phyloP scores from a whole-genome alignment of 2,329 filamentous ascomycete species.

The Aspergillus fijiensis region DNA sequence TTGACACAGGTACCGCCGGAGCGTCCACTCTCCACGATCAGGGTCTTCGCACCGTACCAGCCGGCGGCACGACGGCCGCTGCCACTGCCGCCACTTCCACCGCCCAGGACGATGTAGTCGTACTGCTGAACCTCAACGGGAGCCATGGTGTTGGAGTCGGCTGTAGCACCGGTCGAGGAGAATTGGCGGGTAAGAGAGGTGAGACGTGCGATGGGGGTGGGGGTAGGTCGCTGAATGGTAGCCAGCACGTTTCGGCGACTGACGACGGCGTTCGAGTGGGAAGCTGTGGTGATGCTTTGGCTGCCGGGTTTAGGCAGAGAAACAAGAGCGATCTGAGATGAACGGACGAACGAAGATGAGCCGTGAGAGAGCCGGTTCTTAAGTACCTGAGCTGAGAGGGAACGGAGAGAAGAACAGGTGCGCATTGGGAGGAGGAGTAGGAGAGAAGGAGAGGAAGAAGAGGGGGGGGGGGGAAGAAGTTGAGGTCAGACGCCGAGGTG shows the following conservation, averaged over 20 bases:
- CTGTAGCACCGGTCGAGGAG: slow-evolving; percentile 27
- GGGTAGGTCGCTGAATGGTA: slow-evolving; percentile 15
- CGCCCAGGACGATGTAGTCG: slow-evolving; percentile 57
- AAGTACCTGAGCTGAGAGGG: slow-evolving; percentile 19
- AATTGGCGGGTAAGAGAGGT: slow-evolving; percentile 44
- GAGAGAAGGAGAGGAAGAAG: slow-evolving; percentile 2
- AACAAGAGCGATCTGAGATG: slow-evolving; percentile 6
- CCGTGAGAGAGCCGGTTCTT: slow-evolving; percentile 16
- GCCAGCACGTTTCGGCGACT: slow-evolving; percentile 24
- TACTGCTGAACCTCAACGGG: slow-evolving; percentile 49
- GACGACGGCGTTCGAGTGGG: slow-evolving; percentile 1
- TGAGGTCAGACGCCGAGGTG: not conserved
- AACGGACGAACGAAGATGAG: slow-evolving; percentile 4
- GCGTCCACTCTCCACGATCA: slow-evolving; percentile 51
- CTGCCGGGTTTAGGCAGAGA: slow-evolving; percentile 11
- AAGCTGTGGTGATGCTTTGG: slow-evolving; percentile 16
- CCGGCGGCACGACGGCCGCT: slow-evolving; percentile 51
- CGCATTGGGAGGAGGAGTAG: slow-evolving; percentile 21
- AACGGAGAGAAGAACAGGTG: slow-evolving; percentile 19
- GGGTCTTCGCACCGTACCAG: slow-evolving; percentile 53
- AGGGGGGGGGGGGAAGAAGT: not conserved
- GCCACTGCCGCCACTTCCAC: slow-evolving; percentile 54
- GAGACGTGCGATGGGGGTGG: slow-evolving; percentile 32
- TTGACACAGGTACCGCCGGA: slow-evolving; percentile 55
- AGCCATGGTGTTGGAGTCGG: slow-evolving; percentile 44